phyloP scores from a whole-genome alignment of 2,329 filamentous ascomycete genomes.

The Exophiala spinifera region DNA sequence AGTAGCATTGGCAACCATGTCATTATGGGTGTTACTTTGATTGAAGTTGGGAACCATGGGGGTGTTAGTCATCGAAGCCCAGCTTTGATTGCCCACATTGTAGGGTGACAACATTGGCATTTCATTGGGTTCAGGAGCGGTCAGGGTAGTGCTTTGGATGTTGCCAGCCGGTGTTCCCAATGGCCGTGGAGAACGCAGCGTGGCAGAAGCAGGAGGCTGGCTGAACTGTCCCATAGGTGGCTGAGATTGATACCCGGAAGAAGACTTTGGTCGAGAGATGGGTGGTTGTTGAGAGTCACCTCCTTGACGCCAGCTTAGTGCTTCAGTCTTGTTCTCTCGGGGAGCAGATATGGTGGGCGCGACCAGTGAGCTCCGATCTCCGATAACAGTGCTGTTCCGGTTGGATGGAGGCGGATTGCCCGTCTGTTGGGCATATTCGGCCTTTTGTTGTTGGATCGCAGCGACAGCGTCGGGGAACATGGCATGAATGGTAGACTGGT shows the following conservation, averaged over 20 bases:
- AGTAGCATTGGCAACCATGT: slow-evolving; percentile 98
- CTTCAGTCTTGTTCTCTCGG: slow-evolving; percentile 58
- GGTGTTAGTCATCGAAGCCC: slow-evolving; percentile 98
- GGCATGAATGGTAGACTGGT: slow-evolving; percentile 88
- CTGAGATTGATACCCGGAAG: slow-evolving; percentile 55
- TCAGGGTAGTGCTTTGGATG: slow-evolving; percentile 80
- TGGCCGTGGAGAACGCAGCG: slow-evolving; percentile 74
- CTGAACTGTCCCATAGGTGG: slow-evolving; percentile 92
- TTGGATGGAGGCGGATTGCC: slow-evolving; percentile 87
- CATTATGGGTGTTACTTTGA: slow-evolving; percentile 68
- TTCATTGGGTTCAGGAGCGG: slow-evolving; percentile 69
- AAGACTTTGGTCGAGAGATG: slow-evolving; percentile 69
- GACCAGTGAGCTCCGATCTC: slow-evolving; percentile 70
- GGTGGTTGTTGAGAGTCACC: slow-evolving; percentile 49
- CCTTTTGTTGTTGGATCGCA: slow-evolving; percentile 95
- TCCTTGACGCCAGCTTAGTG: slow-evolving; percentile 63
- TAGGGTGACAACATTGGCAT: slow-evolving; percentile 81
- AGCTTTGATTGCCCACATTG: slow-evolving; percentile 77
- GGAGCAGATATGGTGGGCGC: slow-evolving; percentile 72
- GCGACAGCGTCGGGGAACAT: slow-evolving; percentile 99
- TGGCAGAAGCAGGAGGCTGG: slow-evolving; percentile 69
- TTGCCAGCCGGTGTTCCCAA: slow-evolving; percentile 61
- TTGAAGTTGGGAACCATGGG: slow-evolving; percentile 89
- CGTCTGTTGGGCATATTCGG: slow-evolving; percentile 93
- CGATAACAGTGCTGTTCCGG: slow-evolving; percentile 81